Percentiles rank a stretch among this genome's conserved stretches.
Conservation (phyloP, 495 filamentous ascomycete genomes). For the Podospora bellae-mahoneyi region DNA sequence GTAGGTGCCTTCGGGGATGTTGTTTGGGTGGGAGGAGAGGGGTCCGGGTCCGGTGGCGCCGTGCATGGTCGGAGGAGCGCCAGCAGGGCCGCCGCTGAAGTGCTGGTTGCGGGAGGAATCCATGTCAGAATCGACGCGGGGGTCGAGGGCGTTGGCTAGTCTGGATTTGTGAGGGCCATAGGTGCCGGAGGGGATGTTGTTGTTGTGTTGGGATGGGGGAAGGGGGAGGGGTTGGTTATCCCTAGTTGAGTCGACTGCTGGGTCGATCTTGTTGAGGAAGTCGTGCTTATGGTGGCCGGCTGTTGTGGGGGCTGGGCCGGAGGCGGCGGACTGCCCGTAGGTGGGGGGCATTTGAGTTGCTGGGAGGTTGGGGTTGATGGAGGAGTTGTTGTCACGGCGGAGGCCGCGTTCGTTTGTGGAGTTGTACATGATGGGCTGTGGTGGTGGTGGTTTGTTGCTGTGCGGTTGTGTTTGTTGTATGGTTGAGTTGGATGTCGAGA, state of each 20-base stretch:
- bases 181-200: conserved; percentile 34
- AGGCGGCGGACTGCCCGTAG: conserved; percentile 28
- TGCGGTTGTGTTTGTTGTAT: background rate
- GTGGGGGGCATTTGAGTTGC: conserved; percentile 15
- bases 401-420: background rate
- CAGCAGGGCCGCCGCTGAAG: background rate
- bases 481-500: background rate
- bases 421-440: background rate
- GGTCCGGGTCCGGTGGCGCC: conserved; percentile 1
- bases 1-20: conserved; percentile 38
- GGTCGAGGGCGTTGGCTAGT: conserved; percentile 45
- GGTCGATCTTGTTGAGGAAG: conserved; percentile 67
- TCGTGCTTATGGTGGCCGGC: conserved; percentile 54
- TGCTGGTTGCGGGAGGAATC: conserved; percentile 27
- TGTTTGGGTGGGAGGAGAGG: conserved; percentile 9
- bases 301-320: conserved; percentile 32
- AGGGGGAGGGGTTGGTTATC: conserved; percentile 34
- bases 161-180: conserved; percentile 39
- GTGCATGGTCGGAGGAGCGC: conserved; percentile 1
- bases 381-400: background rate
- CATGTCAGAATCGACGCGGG: conserved; percentile 46
- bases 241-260: conserved; percentile 51
- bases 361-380: conserved; percentile 12
- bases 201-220: background rate
- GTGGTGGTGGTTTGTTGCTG: background rate